These are phyloP conservation scores for Starmerella floricola DNA, from an alignment of 805 yeast genomes.

Conservation along the genomic window DNA sequence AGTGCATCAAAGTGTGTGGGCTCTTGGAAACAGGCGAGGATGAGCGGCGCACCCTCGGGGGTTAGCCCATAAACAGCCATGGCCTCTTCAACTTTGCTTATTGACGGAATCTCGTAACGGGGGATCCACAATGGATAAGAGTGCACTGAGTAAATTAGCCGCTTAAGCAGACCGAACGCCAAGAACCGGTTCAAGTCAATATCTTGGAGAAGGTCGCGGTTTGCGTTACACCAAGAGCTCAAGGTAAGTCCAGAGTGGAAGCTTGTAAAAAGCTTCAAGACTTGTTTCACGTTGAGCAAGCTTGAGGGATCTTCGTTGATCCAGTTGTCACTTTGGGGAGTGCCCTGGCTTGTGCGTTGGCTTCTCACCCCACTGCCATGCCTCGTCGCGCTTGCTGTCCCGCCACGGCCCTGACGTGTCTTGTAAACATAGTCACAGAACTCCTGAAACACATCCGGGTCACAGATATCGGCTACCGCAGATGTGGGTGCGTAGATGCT, in stretches of 20 bases:
- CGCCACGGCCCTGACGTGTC: not conserved
- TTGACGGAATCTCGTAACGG: slow-evolving; percentile 5
- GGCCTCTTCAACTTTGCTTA: slow-evolving; percentile 5
- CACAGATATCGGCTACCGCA: slow-evolving; percentile 53
- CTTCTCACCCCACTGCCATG: not conserved
- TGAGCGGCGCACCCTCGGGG: slow-evolving; percentile 4
- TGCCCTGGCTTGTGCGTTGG: slow-evolving; percentile 15
- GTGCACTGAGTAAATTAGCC: slow-evolving; percentile 68
- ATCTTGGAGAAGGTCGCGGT: slow-evolving; percentile 42
- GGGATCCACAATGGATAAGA: slow-evolving; percentile 50
- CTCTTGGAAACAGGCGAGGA: slow-evolving; percentile 10
- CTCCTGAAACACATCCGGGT: slow-evolving; percentile 61
- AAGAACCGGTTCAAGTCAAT: slow-evolving; percentile 78
- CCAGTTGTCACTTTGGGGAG: slow-evolving; percentile 3
- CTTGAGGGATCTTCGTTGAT: slow-evolving; percentile 1
- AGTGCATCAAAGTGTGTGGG: slow-evolving; percentile 20
- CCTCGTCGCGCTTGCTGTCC: not conserved
- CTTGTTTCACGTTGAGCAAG: slow-evolving; percentile 17
- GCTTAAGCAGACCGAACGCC: slow-evolving; percentile 73
- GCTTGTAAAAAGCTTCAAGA: slow-evolving; percentile 65
- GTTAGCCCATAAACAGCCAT: slow-evolving; percentile 10
- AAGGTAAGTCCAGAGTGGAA: slow-evolving; percentile 67
- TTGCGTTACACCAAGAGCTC: slow-evolving; percentile 69
- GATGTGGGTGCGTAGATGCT: slow-evolving; percentile 86
- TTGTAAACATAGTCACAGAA: slow-evolving; percentile 72